phyloP scores from a whole-genome alignment of 2,329 filamentous ascomycete species.

The Albifimbria verrucaria region DNA sequence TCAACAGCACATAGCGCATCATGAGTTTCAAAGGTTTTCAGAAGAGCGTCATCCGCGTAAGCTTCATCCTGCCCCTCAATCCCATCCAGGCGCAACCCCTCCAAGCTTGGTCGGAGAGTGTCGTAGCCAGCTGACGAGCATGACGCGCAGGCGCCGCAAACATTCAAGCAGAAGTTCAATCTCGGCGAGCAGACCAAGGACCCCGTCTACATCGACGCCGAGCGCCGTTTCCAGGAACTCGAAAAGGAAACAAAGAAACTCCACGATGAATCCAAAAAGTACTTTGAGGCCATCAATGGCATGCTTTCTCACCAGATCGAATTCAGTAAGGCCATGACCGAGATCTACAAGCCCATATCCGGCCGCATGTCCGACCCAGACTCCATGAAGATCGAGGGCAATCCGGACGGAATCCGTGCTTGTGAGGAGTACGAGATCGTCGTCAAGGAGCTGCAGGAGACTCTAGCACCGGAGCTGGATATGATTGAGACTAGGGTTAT shows the following conservation, averaged over 20 bases:
- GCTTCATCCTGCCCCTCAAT: slow-evolving; percentile 34
- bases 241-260: slow-evolving; percentile 95
- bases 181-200: slow-evolving; percentile 95
- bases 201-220: slow-evolving; percentile 89
- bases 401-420: slow-evolving; percentile 86
- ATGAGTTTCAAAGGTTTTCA: slow-evolving; percentile 99
- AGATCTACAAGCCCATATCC: slow-evolving; percentile 98
- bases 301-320: slow-evolving; percentile 98
- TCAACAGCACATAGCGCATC: slow-evolving; percentile 18
- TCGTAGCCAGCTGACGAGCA: background rate
- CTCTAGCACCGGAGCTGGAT: slow-evolving; percentile 85
- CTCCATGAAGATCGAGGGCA: slow-evolving; percentile 76
- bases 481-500: slow-evolving; percentile 95
- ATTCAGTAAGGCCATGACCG: slow-evolving; percentile 92
- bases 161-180: slow-evolving; percentile 88
- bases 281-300: slow-evolving; percentile 95
- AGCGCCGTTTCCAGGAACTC: slow-evolving; percentile 88
- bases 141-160: slow-evolving; percentile 72
- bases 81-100: background rate
- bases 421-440: slow-evolving; percentile 96
- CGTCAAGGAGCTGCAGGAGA: slow-evolving; percentile 85
- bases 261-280: slow-evolving; percentile 95
- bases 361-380: slow-evolving; percentile 92
- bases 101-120: background rate
- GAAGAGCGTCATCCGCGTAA: slow-evolving; percentile 82